phyloP scores from a whole-genome alignment of 2,329 filamentous ascomycete genomes.

The Penicillium expansum region DNA sequence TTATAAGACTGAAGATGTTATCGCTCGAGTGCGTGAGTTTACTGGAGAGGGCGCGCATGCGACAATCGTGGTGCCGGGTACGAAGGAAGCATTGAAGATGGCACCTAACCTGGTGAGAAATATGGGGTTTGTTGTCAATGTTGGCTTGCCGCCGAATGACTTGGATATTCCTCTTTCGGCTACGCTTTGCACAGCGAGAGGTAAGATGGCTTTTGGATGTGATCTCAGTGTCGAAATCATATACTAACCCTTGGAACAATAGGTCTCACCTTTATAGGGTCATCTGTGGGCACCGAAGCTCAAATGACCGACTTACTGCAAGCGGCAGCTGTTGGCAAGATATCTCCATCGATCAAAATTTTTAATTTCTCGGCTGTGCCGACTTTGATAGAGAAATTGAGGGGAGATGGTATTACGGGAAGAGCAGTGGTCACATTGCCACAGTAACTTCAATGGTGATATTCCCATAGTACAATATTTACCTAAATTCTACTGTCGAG shows the following conservation, averaged over 20 bases:
- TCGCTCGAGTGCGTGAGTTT: slow-evolving; percentile 17
- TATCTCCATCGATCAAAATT: slow-evolving; percentile 18
- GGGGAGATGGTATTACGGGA: slow-evolving; percentile 18
- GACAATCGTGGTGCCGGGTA: slow-evolving; percentile 22
- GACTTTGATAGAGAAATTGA: slow-evolving; percentile 14
- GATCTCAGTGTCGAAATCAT: not conserved
- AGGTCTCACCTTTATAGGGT: slow-evolving; percentile 24
- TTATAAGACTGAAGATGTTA: slow-evolving; percentile 22
- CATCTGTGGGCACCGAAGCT: slow-evolving; percentile 24
- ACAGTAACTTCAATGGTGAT: not conserved
- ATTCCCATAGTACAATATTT: not conserved
- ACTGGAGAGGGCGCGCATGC: slow-evolving; percentile 25
- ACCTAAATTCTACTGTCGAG: too few species aligned
- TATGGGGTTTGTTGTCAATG: slow-evolving; percentile 22
- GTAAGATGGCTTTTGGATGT: slow-evolving; percentile 7
- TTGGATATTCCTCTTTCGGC: slow-evolving; percentile 24
- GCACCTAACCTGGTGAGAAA: slow-evolving; percentile 21
- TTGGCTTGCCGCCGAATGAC: slow-evolving; percentile 23
- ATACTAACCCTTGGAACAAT: not conserved
- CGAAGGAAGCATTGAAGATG: slow-evolving; percentile 19
- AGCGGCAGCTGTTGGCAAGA: slow-evolving; percentile 15
- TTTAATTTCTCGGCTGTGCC: slow-evolving; percentile 19
- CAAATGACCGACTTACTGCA: slow-evolving; percentile 20
- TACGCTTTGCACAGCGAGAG: slow-evolving; percentile 25
- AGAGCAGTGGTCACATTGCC: slow-evolving; percentile 22